Evolutionary conservation across 2,329 filamentous ascomycete genomes (phyloP).

Genomic region (Scedosporium aurantiacum): DNA sequence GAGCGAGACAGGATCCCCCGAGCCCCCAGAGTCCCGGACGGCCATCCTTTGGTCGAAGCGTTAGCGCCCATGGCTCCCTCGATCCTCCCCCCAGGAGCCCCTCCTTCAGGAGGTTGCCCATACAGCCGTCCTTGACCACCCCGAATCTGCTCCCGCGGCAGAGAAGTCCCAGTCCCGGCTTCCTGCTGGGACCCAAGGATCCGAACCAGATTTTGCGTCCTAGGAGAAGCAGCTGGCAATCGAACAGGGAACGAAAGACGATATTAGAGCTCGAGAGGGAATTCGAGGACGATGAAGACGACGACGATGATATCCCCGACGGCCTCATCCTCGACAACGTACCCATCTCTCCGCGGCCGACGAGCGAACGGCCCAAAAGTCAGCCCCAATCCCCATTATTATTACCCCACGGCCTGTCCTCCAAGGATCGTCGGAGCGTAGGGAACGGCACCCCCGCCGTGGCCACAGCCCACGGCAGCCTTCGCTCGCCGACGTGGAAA

Average conservation of each 20-base stretch:
- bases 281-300: slow-evolving; percentile 64
- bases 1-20: background rate
- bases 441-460: slow-evolving; percentile 55
- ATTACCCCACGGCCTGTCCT: slow-evolving; percentile 6
- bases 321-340: slow-evolving; percentile 73
- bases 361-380: slow-evolving; percentile 42
- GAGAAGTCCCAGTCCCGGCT: slow-evolving; percentile 40
- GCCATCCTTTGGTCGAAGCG: background rate
- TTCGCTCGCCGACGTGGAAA: slow-evolving; percentile 46
- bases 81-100: slow-evolving; percentile 8
- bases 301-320: slow-evolving; percentile 62
- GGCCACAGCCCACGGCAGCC: slow-evolving; percentile 46
- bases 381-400: slow-evolving; percentile 43
- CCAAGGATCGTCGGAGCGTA: slow-evolving; percentile 37
- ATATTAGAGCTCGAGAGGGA: slow-evolving; percentile 63
- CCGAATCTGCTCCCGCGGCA: slow-evolving; percentile 25
- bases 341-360: slow-evolving; percentile 63
- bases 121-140: slow-evolving; percentile 10
- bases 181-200: slow-evolving; percentile 33
- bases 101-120: slow-evolving; percentile 14
- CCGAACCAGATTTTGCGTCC: slow-evolving; percentile 27
- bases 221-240: slow-evolving; percentile 61
- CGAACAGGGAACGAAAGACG: slow-evolving; percentile 53
- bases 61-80: slow-evolving; percentile 6
- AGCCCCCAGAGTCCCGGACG: background rate